Evolutionary conservation across 805 yeast genomes (phyloP).

Genomic region (Lipomyces sp.): DNA sequence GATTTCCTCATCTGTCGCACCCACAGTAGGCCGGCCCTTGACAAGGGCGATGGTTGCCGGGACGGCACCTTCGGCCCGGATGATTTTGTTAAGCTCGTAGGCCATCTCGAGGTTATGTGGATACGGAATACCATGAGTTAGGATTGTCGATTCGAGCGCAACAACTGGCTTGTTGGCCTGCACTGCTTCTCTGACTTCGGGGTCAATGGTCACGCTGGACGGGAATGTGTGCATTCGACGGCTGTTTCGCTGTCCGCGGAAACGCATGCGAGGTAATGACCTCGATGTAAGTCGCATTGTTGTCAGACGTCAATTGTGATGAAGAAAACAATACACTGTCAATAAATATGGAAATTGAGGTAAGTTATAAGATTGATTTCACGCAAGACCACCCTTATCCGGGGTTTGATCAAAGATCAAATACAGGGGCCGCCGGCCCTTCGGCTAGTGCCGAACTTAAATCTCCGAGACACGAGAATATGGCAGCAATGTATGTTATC

Average conservation of each 20-base stretch:
- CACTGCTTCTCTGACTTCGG: constrained; percentile 69
- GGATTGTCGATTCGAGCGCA: constrained; percentile 82
- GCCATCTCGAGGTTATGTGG: constrained; percentile 82
- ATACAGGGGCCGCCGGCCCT: too few species aligned
- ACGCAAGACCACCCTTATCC: too few species aligned
- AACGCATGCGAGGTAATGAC: not conserved
- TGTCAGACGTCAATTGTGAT: not conserved
- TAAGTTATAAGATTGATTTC: not conserved
- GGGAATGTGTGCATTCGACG: constrained; percentile 19
- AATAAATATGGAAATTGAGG: not conserved
- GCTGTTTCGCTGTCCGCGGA: not conserved
- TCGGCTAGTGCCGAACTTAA: too few species aligned
- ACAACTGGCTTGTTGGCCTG: constrained; percentile 67
- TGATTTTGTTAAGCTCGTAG: constrained; percentile 60
- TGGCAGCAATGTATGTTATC: too few species aligned
- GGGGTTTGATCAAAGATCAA: too few species aligned
- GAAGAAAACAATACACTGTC: not conserved
- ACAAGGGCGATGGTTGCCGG: constrained; percentile 89
- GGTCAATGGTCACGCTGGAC: constrained; percentile 19
- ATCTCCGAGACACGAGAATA: too few species aligned
- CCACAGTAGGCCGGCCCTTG: constrained; percentile 72
- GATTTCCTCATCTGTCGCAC: constrained; percentile 57
- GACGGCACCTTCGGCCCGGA: constrained; percentile 66
- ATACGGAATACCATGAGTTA: constrained; percentile 86
- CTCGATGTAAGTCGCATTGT: not conserved